Evolutionary conservation across 768 basidiomycete species (phyloP).

Genomic region (Tricholoma hemisulphureum): DNA sequence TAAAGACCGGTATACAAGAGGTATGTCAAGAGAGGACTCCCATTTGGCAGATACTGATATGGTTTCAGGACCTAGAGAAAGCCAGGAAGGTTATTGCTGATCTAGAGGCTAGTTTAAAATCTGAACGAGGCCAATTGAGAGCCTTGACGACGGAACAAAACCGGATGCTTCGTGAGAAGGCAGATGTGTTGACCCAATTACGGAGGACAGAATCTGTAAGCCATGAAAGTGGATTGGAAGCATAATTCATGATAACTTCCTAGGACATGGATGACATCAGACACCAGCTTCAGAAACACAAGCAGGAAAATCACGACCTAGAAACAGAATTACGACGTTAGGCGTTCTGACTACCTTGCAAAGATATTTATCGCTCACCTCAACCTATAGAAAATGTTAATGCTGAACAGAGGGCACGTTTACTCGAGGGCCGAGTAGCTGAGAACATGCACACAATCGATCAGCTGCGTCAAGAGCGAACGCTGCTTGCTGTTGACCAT

Average conservation of each 20-base stretch:
- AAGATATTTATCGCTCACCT: slow-evolving; percentile 1
- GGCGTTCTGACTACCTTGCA: slow-evolving; percentile 13
- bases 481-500: slow-evolving; percentile 65
- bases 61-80: slow-evolving; percentile 64
- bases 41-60: neutral
- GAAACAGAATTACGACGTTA: slow-evolving; percentile 73
- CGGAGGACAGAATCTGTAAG: slow-evolving; percentile 70
- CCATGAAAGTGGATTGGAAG: neutral
- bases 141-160: slow-evolving; percentile 63
- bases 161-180: slow-evolving; percentile 61
- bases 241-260: slow-evolving; percentile 3
- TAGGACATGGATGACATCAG: slow-evolving; percentile 83
- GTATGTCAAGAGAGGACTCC: slow-evolving; percentile 36
- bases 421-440: slow-evolving; percentile 62
- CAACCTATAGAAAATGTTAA: slow-evolving; percentile 51
- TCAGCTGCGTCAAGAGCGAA: slow-evolving; percentile 74
- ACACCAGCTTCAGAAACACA: slow-evolving; percentile 62
- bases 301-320: slow-evolving; percentile 70
- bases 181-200: slow-evolving; percentile 59
- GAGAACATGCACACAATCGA: slow-evolving; percentile 73
- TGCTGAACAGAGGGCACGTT: slow-evolving; percentile 70
- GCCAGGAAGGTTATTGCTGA: slow-evolving; percentile 65
- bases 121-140: slow-evolving; percentile 66
- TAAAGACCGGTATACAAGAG: slow-evolving; percentile 51
- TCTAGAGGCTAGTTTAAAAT: slow-evolving; percentile 68